These are phyloP conservation scores for Arachnomyces sp. DNA, from an alignment of 2,329 filamentous ascomycete species.

Conservation along the genomic window DNA sequence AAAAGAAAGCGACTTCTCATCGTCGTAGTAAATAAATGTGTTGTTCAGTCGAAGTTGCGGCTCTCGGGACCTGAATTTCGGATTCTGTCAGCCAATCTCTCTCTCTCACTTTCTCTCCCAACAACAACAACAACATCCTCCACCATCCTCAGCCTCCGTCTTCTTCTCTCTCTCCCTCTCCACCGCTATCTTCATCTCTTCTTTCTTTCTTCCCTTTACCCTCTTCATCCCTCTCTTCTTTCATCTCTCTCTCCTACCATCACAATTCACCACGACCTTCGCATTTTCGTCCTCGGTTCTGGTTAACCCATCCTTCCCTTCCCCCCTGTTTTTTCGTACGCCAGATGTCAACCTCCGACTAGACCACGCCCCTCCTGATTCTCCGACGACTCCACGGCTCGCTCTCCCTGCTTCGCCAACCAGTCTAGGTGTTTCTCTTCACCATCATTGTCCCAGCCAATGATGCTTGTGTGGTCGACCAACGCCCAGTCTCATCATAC, in stretches of 20 bases:
- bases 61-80: too few species aligned
- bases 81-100: neutral
- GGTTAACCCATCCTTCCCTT: constrained; percentile 1
- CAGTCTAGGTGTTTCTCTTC: neutral
- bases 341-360: constrained; percentile 5
- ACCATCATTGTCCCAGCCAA: neutral
- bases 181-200: constrained; percentile 2
- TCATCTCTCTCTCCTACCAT: constrained; percentile 9
- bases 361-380: constrained; percentile 2
- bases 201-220: constrained; percentile 1
- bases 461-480: neutral
- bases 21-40: too few species aligned
- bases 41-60: too few species aligned
- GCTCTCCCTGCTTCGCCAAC: neutral
- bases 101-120: neutral
- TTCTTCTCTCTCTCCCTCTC: too few species aligned
- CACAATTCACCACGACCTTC: constrained; percentile 7
- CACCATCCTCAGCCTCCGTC: neutral
- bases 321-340: constrained; percentile 6
- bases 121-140: neutral
- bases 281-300: neutral
- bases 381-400: constrained; percentile 2
- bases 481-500: neutral
- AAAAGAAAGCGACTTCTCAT: too few species aligned
- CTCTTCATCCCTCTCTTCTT: neutral